Evolutionary conservation across 2,329 filamentous ascomycete species (phyloP).

Genomic region (Fonsecaea nubica): DNA sequence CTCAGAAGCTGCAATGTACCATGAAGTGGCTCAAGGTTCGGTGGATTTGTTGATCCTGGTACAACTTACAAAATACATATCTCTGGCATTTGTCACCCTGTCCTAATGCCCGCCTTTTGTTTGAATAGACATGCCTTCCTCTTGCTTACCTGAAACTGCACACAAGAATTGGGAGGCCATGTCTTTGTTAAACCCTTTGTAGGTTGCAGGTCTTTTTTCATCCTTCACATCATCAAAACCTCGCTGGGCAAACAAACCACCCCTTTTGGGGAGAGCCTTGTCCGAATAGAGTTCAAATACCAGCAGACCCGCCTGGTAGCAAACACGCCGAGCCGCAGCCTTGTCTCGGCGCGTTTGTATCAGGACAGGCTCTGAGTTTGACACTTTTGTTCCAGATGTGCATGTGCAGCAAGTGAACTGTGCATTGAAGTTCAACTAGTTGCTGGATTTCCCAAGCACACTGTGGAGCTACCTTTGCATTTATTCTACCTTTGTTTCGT

Average conservation of each 20-base stretch:
- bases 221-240: neutral
- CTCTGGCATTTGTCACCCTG: too few relatives aligned
- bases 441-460: neutral
- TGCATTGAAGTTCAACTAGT: neutral
- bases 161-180: too few relatives aligned
- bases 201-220: too few relatives aligned
- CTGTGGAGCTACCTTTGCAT: neutral
- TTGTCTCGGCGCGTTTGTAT: conserved; percentile 27
- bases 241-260: neutral
- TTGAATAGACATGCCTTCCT: too few relatives aligned
- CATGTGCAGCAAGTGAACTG: neutral
- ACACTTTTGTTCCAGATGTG: neutral
- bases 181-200: too few relatives aligned
- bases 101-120: too few relatives aligned
- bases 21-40: too few relatives aligned
- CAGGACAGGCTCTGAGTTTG: neutral
- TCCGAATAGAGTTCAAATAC: neutral
- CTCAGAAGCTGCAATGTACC: too few relatives aligned
- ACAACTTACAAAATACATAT: too few relatives aligned
- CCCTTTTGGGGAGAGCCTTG: conserved; percentile 21
- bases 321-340: conserved; percentile 28
- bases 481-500: neutral
- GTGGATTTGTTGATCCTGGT: too few relatives aligned
- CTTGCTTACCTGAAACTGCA: too few relatives aligned
- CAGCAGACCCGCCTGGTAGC: conserved; percentile 1